phyloP scores from a whole-genome alignment of 306 rosid species.

The Dalbergia cultrata region DNA sequence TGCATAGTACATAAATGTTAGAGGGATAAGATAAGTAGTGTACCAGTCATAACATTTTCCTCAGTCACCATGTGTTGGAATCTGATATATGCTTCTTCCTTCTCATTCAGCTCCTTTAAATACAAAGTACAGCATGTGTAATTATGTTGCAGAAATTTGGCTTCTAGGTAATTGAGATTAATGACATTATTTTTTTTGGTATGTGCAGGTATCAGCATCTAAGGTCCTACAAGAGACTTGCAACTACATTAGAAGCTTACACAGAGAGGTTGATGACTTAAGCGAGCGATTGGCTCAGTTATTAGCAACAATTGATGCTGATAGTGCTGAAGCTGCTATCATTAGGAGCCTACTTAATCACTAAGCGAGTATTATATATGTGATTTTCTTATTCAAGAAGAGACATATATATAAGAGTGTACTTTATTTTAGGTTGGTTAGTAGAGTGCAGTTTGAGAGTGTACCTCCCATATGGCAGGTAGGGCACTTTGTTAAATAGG shows the following conservation, averaged over 20 bases:
- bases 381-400: slow-evolving; percentile 4
- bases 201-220: slow-evolving; percentile 85
- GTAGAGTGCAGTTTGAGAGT: slow-evolving; percentile 37
- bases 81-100: slow-evolving; percentile 23
- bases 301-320: slow-evolving; percentile 86
- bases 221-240: slow-evolving; percentile 99
- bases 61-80: slow-evolving; percentile 37
- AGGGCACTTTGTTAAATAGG: slow-evolving; percentile 38
- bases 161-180: slow-evolving; percentile 2
- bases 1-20: neutral
- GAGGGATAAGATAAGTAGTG: neutral
- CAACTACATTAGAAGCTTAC: slow-evolving; percentile 88
- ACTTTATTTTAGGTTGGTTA: slow-evolving; percentile 32
- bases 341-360: slow-evolving; percentile 90
- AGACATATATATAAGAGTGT: slow-evolving; percentile 30
- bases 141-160: neutral
- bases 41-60: slow-evolving; percentile 7
- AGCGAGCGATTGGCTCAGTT: slow-evolving; percentile 87
- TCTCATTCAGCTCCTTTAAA: neutral
- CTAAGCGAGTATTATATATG: slow-evolving; percentile 46
- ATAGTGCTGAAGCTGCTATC: slow-evolving; percentile 91
- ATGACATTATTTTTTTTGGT: slow-evolving; percentile 17
- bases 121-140: slow-evolving; percentile 39
- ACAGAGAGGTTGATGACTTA: slow-evolving; percentile 87
- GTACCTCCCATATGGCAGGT: slow-evolving; percentile 47